Evolutionary conservation across 2,329 filamentous ascomycete species (phyloP).

Genomic region (Aspergillus jensenii): DNA sequence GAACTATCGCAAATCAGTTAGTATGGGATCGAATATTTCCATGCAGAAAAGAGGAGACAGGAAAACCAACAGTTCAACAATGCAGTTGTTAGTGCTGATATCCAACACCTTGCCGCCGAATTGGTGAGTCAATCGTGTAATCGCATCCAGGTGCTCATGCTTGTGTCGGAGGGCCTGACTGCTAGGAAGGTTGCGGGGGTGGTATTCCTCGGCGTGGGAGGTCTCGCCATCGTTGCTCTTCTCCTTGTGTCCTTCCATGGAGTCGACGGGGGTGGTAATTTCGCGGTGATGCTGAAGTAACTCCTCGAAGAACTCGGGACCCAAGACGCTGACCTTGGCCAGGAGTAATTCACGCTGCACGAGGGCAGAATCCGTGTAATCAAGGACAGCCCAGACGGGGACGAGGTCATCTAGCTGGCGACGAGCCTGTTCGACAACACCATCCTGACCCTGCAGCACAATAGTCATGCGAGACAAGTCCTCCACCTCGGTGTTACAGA

Average conservation of each 20-base stretch:
- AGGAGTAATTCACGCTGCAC: conserved; percentile 95
- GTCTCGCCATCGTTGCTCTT: conserved; percentile 12
- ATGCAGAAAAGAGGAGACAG: background rate
- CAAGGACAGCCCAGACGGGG: conserved; percentile 95
- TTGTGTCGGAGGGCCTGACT: conserved; percentile 93
- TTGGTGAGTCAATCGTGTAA: conserved; percentile 95
- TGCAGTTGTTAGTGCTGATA: conserved; percentile 97
- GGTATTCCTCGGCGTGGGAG: conserved; percentile 63
- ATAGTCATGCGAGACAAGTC: conserved; percentile 99
- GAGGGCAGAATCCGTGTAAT: conserved; percentile 89
- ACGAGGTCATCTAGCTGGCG: conserved; percentile 95
- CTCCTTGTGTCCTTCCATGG: conserved; percentile 31
- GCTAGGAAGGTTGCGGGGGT: conserved; percentile 80
- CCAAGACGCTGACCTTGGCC: conserved; percentile 94
- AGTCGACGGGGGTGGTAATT: conserved; percentile 62
- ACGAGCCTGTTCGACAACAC: conserved; percentile 94
- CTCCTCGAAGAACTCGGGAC: conserved; percentile 98
- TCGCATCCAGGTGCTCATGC: conserved; percentile 93
- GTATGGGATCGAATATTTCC: background rate
- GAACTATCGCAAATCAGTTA: conserved; percentile 54
- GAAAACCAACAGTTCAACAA: conserved; percentile 83
- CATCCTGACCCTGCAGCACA: conserved; percentile 91
- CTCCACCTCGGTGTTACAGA: conserved; percentile 96
- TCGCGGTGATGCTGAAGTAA: conserved; percentile 92
- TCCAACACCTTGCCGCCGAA: conserved; percentile 97